Percentiles rank a stretch among this genome's conserved stretches.
Conservation (phyloP, 768 basidiomycete genomes). For the Tulasnella calospora region DNA sequence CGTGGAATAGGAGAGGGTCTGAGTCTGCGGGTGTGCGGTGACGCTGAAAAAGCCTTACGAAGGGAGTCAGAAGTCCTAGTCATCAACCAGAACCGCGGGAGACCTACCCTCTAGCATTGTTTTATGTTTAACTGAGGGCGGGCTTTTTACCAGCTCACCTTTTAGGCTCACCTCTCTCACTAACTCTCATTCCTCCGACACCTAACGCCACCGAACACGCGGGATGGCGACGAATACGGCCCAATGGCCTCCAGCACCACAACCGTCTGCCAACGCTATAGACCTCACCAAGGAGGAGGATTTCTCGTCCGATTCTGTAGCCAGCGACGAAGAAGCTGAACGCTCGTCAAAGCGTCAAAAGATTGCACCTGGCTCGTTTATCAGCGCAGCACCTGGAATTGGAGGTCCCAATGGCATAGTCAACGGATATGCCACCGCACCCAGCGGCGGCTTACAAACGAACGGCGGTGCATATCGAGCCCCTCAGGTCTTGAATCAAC, state of each 20-base stretch:
- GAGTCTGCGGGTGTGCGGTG: neutral
- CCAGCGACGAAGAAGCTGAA: constrained; percentile 3
- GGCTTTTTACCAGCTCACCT: constrained; percentile 9
- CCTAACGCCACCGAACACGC: neutral
- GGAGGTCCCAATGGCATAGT: neutral
- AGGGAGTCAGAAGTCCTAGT: constrained; percentile 9
- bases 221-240: neutral
- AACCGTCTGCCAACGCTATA: constrained; percentile 9
- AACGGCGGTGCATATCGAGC: constrained; percentile 22
- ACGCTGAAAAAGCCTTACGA: neutral
- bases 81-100: constrained; percentile 5
- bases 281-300: constrained; percentile 20
- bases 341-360: constrained; percentile 19
- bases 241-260: neutral
- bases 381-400: neutral
- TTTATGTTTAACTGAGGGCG: constrained; percentile 10
- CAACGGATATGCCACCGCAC: neutral
- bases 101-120: constrained; percentile 1
- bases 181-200: neutral
- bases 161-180: constrained; percentile 5
- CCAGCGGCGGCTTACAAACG: neutral
- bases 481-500: constrained; percentile 15
- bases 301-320: neutral
- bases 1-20: constrained; percentile 1
- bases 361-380: neutral